A percentile compares a stretch with the other conserved stretches of the same genome.
phyloP scores from a whole-genome alignment of 2,329 filamentous ascomycete species.

The Lojkania enalia region DNA sequence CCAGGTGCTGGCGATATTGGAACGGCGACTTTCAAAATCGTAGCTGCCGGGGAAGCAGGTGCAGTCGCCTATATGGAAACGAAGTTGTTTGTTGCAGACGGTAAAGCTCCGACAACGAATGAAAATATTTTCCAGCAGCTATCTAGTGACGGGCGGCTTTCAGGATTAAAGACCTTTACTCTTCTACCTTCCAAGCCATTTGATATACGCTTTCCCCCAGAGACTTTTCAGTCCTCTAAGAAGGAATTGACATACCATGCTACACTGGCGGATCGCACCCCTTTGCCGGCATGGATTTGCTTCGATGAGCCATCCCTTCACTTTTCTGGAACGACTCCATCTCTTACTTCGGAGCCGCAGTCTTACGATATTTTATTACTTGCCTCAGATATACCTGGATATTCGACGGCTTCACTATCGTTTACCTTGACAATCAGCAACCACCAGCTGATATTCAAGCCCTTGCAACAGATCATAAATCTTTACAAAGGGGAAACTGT shows the following conservation, averaged over 20 bases:
- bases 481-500: slow-evolving; percentile 37
- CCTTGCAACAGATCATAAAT: slow-evolving; percentile 44
- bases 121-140: slow-evolving; percentile 64
- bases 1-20: slow-evolving; percentile 63
- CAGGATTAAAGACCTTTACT: slow-evolving; percentile 61
- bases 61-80: slow-evolving; percentile 63
- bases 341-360: slow-evolving; percentile 67
- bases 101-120: slow-evolving; percentile 57
- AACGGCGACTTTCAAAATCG: slow-evolving; percentile 64
- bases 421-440: slow-evolving; percentile 75
- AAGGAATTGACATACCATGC: slow-evolving; percentile 72
- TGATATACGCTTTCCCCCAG: slow-evolving; percentile 48
- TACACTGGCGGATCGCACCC: slow-evolving; percentile 74
- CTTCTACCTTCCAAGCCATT: slow-evolving; percentile 42
- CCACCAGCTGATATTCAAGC: slow-evolving; percentile 68
- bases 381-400: slow-evolving; percentile 79
- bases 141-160: slow-evolving; percentile 58
- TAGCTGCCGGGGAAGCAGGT: slow-evolving; percentile 69
- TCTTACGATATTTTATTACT: slow-evolving; percentile 72
- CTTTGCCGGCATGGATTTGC: slow-evolving; percentile 80
- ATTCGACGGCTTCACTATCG: slow-evolving; percentile 64
- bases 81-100: slow-evolving; percentile 70
- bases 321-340: slow-evolving; percentile 73
- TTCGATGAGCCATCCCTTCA: slow-evolving; percentile 67
- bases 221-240: slow-evolving; percentile 64